phyloP scores from a whole-genome alignment of 257 asterid species.

The Rubia yunnanensis region DNA sequence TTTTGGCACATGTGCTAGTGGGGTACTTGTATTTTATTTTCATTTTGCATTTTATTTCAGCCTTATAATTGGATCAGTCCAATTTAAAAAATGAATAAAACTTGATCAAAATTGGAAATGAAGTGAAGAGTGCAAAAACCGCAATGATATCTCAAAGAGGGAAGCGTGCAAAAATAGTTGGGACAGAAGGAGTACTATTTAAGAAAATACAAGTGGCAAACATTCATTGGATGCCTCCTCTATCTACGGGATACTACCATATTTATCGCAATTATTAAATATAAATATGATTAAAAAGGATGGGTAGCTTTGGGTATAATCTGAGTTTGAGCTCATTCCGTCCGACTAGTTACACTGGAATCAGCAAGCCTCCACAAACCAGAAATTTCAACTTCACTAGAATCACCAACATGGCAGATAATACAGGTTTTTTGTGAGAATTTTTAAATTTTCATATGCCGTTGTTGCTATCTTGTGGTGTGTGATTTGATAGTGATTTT shows the following conservation, averaged over 20 bases:
- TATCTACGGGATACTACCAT: background rate
- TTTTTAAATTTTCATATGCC: background rate
- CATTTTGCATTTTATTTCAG: no score
- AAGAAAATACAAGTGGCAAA: background rate
- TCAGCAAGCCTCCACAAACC: constrained; percentile 7
- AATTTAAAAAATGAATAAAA: no score
- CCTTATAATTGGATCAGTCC: no score
- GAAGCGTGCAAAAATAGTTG: no score
- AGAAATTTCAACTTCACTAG: constrained; percentile 19
- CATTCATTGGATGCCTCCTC: no score
- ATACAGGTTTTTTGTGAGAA: constrained; percentile 21
- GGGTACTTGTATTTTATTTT: no score
- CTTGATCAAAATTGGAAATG: no score
- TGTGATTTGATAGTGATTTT: constrained; percentile 2
- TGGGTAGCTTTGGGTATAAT: background rate
- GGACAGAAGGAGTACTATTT: no score
- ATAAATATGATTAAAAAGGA: background rate
- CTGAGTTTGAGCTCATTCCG: background rate
- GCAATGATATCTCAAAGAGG: no score
- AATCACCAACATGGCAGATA: constrained; percentile 23
- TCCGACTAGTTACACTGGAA: background rate
- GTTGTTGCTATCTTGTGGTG: background rate
- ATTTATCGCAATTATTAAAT: background rate
- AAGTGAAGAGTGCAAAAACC: no score
- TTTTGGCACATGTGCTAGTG: no score